These are phyloP conservation scores for Ramaria rubella DNA, from an alignment of 768 basidiomycete species.

Conservation along the genomic window DNA sequence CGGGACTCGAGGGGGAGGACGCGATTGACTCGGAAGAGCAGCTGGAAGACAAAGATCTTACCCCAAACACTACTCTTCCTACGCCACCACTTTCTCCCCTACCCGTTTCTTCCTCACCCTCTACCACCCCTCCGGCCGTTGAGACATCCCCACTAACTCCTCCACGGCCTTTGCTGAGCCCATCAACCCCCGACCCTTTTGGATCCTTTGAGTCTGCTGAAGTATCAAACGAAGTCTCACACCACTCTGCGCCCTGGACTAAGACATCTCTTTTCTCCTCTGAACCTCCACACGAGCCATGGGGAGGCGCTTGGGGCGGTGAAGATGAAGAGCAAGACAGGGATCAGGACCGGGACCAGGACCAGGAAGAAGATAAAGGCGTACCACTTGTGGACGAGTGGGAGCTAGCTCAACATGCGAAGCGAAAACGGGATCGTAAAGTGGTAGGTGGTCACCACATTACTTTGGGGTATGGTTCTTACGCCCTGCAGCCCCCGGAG, in stretches of 20 bases:
- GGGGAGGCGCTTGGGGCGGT: conserved; percentile 25
- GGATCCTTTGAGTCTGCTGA: conserved; percentile 53
- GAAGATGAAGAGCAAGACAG: conserved; percentile 10
- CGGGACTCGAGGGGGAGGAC: not conserved
- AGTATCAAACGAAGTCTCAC: conserved; percentile 13
- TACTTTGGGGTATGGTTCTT: conserved; percentile 4
- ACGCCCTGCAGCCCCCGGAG: conserved; percentile 53
- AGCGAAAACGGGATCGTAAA: conserved; percentile 52
- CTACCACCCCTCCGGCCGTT: not conserved
- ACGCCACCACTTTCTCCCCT: conserved; percentile 8
- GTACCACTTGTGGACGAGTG: conserved; percentile 46
- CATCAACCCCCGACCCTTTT: conserved; percentile 46
- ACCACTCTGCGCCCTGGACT: not conserved
- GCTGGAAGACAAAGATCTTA: not conserved
- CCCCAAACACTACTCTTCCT: not conserved
- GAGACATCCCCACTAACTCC: not conserved
- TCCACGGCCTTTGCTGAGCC: not conserved
- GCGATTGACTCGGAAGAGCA: not conserved
- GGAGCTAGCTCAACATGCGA: conserved; percentile 30
- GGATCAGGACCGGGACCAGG: too few species aligned
- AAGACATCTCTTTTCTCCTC: not conserved
- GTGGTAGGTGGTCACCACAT: conserved; percentile 44
- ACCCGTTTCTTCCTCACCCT: not conserved
- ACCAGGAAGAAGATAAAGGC: conserved; percentile 22
- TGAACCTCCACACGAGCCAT: conserved; percentile 14